Evolutionary conservation across 495 filamentous ascomycete species (phyloP).

Genomic region (Trichocladium antarcticum): DNA sequence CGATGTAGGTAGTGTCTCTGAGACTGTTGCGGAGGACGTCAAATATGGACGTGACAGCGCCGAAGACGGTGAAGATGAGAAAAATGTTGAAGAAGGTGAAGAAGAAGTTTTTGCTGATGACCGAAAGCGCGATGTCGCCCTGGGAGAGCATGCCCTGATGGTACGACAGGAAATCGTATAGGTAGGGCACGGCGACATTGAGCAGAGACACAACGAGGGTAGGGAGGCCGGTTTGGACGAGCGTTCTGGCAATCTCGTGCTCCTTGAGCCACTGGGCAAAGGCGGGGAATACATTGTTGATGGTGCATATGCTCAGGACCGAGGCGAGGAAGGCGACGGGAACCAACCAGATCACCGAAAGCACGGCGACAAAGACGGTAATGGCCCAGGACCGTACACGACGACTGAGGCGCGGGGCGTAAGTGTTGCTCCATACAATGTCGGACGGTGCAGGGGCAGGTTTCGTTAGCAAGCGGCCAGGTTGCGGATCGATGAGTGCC

Average conservation of each 20-base stretch:
- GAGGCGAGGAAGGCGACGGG: constrained; percentile 72
- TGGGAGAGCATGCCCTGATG: constrained; percentile 90
- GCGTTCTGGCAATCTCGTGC: constrained; percentile 56
- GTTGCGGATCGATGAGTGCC: constrained; percentile 78
- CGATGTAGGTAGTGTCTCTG: constrained; percentile 67
- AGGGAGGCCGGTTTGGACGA: constrained; percentile 80
- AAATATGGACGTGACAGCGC: constrained; percentile 64
- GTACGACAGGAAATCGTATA: constrained; percentile 88
- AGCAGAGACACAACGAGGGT: constrained; percentile 75
- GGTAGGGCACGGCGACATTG: constrained; percentile 78
- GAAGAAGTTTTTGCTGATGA: constrained; percentile 98
- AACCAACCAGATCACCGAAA: constrained; percentile 83
- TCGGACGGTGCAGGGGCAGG: constrained; percentile 80
- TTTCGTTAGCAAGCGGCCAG: constrained; percentile 71
- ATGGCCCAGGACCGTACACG: constrained; percentile 71
- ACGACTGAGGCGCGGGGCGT: constrained; percentile 61
- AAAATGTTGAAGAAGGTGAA: constrained; percentile 99
- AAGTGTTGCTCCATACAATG: constrained; percentile 88
- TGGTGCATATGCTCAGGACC: constrained; percentile 63
- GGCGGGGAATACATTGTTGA: constrained; percentile 59
- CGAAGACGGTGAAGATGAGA: constrained; percentile 83
- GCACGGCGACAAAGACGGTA: constrained; percentile 64
- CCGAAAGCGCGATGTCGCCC: constrained; percentile 86
- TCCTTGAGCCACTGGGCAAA: constrained; percentile 54
- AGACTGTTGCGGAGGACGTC: constrained; percentile 59